Base-by-base conservation (phyloP, 768 basidiomycete genomes). In the Trametes coccinea region DNA sequence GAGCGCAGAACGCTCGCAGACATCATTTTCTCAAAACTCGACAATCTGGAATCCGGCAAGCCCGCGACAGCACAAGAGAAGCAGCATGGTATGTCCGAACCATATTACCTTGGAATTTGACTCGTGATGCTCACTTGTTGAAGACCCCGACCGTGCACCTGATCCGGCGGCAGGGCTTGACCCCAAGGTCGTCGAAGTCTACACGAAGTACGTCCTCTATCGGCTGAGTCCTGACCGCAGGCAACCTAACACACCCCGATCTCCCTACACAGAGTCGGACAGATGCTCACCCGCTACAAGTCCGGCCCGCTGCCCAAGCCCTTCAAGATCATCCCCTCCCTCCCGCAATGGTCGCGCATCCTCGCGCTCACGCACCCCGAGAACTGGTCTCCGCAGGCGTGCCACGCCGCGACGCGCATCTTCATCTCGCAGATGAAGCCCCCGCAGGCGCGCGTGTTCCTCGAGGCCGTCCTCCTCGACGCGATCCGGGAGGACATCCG, bases 401-500 rank as follows among this genome's bases (percentile, higher is more conserved):
- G 93, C 64, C 87, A 89, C 62, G 94, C 93, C 29, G 96, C 96
- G 13, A 97, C 96, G 17, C 88, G 89, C 66, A 95, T 95, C 55
- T 95, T 98, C 70, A 90, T 98, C 45, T 96, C 97, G 8, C 97
- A 89, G 67, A 90, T 99, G 85, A 98, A 98, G 72, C 95, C 95
- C 7, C 84, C 87, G 46, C 95, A 98, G 74, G 94, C 93, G 6
- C 90, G 95, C 69, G 79, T 98, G 13, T 99, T 92, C 77, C 81
- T 97, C 58, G 86, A 94, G 64, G 93, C 95, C 34, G 93, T 98
- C 43, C 77, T 99, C 6, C 82, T 98, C 16, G 93, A 95, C 65
- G 89, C 92, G 39, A 86, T 97, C 53, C 80, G 94, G 44, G 90
- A 93, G 64, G 93, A 98, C 73, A 96, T 99, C 65, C 80, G 71